These are phyloP conservation scores for Herpomyces periplanetae DNA, from an alignment of 2,329 filamentous ascomycete genomes.

Conservation along the genomic window DNA sequence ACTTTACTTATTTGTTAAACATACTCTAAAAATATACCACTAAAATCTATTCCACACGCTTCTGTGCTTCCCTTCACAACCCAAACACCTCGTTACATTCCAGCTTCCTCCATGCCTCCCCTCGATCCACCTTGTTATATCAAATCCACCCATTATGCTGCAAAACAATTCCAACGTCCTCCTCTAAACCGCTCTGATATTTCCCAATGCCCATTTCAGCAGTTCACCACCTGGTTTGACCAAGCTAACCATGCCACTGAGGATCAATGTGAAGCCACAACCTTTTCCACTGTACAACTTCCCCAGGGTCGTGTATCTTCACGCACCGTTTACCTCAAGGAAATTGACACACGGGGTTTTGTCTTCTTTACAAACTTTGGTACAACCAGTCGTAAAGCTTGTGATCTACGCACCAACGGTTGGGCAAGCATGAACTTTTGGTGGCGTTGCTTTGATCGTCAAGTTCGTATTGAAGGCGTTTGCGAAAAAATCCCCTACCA, in stretches of 20 bases:
- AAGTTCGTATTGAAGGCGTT: conserved; percentile 53
- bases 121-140: no score
- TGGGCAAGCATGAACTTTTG: conserved; percentile 56
- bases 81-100: no score
- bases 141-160: no score
- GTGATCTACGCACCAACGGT: conserved; percentile 28
- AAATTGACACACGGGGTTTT: conserved; percentile 45
- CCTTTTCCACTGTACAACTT: conserved; percentile 41
- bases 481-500: conserved; percentile 22
- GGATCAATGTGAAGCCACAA: conserved; percentile 52
- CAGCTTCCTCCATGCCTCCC: no score
- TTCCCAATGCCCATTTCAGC: conserved; percentile 22
- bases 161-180: conserved; percentile 31
- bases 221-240: conserved; percentile 70
- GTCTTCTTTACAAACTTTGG: conserved; percentile 81
- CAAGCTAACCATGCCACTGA: conserved; percentile 20
- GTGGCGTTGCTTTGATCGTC: conserved; percentile 53
- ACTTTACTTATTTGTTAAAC: no score
- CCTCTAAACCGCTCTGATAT: conserved; percentile 21
- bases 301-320: conserved; percentile 50
- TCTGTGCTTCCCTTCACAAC: no score
- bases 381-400: conserved; percentile 24
- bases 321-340: conserved; percentile 74
- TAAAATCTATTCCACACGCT: no score
- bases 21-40: no score